phyloP scores from a whole-genome alignment of 768 basidiomycete species.

The Rhodotorula babjevae region DNA sequence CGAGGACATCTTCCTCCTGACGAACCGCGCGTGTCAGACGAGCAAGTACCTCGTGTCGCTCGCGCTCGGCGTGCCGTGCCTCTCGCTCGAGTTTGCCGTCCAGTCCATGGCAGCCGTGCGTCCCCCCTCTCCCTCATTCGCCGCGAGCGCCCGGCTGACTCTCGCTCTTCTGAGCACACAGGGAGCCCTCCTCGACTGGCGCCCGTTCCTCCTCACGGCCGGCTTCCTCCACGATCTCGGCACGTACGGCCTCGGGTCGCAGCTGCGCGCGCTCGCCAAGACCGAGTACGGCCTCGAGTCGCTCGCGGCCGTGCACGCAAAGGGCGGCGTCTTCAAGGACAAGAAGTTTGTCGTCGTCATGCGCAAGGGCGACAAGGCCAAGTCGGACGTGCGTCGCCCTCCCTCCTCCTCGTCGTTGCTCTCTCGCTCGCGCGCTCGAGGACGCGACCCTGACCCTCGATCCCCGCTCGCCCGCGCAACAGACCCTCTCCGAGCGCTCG shows the following conservation, averaged over 20 bases:
- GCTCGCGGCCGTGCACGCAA: slow-evolving; percentile 37
- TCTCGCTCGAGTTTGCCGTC: slow-evolving; percentile 44
- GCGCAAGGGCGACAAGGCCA: slow-evolving; percentile 32
- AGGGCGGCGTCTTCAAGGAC: slow-evolving; percentile 53
- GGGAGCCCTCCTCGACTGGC: slow-evolving; percentile 56
- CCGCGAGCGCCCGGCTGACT: background rate
- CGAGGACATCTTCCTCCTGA: slow-evolving; percentile 42
- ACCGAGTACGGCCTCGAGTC: slow-evolving; percentile 56
- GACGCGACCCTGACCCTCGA: too few species aligned
- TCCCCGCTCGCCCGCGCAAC: background rate
- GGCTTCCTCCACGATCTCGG: slow-evolving; percentile 52
- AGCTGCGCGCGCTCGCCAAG: slow-evolving; percentile 49
- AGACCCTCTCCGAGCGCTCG: background rate
- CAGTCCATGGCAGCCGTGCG: slow-evolving; percentile 53
- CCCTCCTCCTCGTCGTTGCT: background rate
- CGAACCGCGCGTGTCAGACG: slow-evolving; percentile 58
- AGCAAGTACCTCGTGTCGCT: slow-evolving; percentile 77
- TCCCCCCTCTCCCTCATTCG: slow-evolving; percentile 19
- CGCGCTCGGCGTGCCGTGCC: slow-evolving; percentile 78
- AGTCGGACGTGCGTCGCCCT: slow-evolving; percentile 37
- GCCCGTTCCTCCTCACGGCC: slow-evolving; percentile 57
- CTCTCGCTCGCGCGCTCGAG: background rate
- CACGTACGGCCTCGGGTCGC: slow-evolving; percentile 11
- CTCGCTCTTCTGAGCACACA: slow-evolving; percentile 23
- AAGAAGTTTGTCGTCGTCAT: slow-evolving; percentile 50